Percentiles rank a stretch among this genome's conserved stretches.
These are phyloP conservation scores for Nannochloropsis gaditana DNA, from an alignment of 108 stramenopile species.

Conservation along the genomic window DNA sequence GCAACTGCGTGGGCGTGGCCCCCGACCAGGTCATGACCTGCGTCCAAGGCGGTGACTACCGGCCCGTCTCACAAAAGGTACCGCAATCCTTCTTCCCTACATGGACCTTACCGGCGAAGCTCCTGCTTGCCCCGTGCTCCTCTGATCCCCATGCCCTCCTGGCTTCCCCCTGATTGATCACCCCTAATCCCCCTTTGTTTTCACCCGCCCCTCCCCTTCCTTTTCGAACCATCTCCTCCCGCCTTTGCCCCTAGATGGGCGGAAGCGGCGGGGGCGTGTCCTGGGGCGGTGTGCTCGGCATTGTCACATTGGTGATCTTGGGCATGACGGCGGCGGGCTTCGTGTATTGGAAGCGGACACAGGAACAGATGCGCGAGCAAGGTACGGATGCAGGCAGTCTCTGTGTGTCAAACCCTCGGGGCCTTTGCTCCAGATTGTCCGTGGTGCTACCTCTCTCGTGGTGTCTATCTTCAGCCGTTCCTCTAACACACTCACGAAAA, in stretches of 20 bases:
- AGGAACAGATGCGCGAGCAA: conserved; percentile 69
- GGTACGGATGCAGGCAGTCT: neutral
- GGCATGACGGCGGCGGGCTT: conserved; percentile 59
- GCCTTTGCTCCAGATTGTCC: too few relatives aligned
- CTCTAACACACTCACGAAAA: too few relatives aligned
- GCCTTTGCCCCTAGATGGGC: neutral
- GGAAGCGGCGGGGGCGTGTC: neutral
- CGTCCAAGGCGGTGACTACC: conserved; percentile 12
- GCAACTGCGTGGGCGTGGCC: conserved; percentile 16
- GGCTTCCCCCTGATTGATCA: neutral
- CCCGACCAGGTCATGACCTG: conserved; percentile 6
- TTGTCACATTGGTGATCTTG: conserved; percentile 11
- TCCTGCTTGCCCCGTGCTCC: neutral
- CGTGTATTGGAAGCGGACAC: conserved; percentile 68
- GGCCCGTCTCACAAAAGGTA: neutral
- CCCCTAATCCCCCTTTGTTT: neutral
- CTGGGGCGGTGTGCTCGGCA: neutral
- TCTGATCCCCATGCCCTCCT: neutral
- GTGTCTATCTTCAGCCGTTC: too few relatives aligned
- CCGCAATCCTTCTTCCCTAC: neutral
- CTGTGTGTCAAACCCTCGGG: neutral
- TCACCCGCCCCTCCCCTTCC: neutral
- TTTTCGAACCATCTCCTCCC: neutral
- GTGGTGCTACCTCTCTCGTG: too few relatives aligned
- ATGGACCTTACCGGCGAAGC: too few relatives aligned